These are phyloP conservation scores for Penicillium sp. DNA, from an alignment of 2,329 filamentous ascomycete species.

Conservation along the genomic window DNA sequence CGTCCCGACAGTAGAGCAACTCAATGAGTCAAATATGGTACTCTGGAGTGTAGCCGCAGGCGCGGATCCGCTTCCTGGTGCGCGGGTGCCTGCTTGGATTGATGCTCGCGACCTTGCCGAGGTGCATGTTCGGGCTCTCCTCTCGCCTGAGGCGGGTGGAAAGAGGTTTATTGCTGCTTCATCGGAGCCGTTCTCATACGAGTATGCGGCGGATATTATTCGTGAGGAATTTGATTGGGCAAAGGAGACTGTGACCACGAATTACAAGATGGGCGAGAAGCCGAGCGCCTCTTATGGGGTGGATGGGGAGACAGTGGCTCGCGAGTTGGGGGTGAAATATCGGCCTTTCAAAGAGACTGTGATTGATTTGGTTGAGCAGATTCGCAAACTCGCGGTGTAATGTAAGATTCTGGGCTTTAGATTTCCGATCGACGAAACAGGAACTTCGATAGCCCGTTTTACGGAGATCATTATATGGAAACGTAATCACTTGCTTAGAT, in stretches of 20 bases:
- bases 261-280: conserved; percentile 39
- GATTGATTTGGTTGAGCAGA: conserved; percentile 16
- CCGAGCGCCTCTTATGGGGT: conserved; percentile 37
- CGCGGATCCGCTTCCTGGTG: conserved; percentile 38
- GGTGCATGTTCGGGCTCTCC: conserved; percentile 47
- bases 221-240: conserved; percentile 42
- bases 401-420: not conserved
- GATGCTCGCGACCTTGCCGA: conserved; percentile 50
- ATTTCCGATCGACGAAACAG: not conserved
- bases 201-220: conserved; percentile 46
- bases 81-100: conserved; percentile 39
- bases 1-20: conserved; percentile 31
- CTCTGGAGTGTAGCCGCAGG: conserved; percentile 45
- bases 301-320: conserved; percentile 44
- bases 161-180: conserved; percentile 44
- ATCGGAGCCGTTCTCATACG: conserved; percentile 50
- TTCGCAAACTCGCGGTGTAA: conserved; percentile 5
- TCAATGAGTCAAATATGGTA: conserved; percentile 48
- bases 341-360: conserved; percentile 21
- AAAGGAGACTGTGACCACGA: conserved; percentile 31
- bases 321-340: conserved; percentile 44
- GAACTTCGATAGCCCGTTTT: not conserved
- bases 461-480: too few relatives aligned
- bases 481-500: too few relatives aligned
- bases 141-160: conserved; percentile 33